Evolutionary conservation across 2,329 filamentous ascomycete genomes (phyloP).

Genomic region (Colletotrichum abscissum): DNA sequence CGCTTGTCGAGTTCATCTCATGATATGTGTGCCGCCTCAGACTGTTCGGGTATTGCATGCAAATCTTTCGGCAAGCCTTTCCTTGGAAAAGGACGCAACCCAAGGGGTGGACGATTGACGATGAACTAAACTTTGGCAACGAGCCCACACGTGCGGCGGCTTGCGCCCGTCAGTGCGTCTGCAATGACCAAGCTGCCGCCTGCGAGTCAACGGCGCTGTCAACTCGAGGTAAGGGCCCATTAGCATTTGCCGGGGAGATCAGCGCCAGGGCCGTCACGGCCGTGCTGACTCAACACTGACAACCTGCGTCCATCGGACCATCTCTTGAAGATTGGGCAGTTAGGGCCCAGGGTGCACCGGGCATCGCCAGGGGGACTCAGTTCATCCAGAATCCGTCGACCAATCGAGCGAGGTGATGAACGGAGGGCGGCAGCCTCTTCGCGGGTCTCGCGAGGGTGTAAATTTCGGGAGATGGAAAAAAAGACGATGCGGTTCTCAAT

Average conservation of each 20-base stretch:
- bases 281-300: conserved; percentile 34
- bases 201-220: conserved; percentile 35
- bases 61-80: conserved; percentile 21
- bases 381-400: neutral
- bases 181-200: conserved; percentile 2
- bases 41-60: conserved; percentile 17
- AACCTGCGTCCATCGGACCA: conserved; percentile 17
- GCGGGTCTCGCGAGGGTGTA: conserved; percentile 16
- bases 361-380: neutral
- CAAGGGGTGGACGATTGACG: conserved; percentile 15
- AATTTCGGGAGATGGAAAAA: conserved; percentile 9
- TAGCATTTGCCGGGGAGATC: conserved; percentile 30
- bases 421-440: conserved; percentile 8
- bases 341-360: neutral
- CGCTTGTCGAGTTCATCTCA: conserved; percentile 28
- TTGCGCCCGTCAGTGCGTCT: conserved; percentile 30
- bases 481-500: conserved; percentile 46
- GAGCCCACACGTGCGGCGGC: conserved; percentile 25
- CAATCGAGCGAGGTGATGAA: conserved; percentile 15
- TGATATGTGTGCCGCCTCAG: conserved; percentile 2
- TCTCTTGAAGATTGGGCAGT: conserved; percentile 15
- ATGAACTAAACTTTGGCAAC: conserved; percentile 25
- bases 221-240: conserved; percentile 11
- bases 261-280: conserved; percentile 23
- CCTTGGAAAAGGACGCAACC: conserved; percentile 19